Base-by-base conservation (phyloP, 1,284 basidiomycete species). In the Heterobasidion irregulare region DNA sequence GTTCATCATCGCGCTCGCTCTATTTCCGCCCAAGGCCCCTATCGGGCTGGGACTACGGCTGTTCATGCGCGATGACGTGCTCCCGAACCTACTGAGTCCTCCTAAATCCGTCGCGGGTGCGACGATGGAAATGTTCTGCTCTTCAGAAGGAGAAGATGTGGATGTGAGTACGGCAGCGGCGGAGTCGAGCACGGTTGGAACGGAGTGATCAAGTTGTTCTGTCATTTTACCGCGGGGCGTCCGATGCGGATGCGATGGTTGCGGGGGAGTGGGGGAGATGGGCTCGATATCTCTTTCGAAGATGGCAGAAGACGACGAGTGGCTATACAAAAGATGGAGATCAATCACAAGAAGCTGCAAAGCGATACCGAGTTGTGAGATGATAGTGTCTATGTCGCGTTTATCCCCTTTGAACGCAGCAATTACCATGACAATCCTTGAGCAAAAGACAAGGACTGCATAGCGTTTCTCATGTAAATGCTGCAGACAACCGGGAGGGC, bases 201-300 rank as follows among this genome's bases (percentile, higher is more conserved):
- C 87, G 18, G 78, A 75, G 55, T 83, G 79, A 52, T 89, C 86
- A 51, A 89, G 75, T 19, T 82, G 77, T 60, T 89, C 87, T 0
- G 85, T 84, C 47, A 75, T 74, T 65, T 84, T 84, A 34, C 82
- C 80, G 44, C 88, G 77, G 0, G 88, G 78, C 48, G 83, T 86
- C 41, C 83, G 79, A 65, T 90, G 88, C 0, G 87, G 84, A 65
- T 76, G 77, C 58, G 73, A 69, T 43, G 65, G 62, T 45, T 64
- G 64, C 53, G 76, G 69, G 0, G 76, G 69, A 0, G 79, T 77
- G 1, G 79, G 76, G 0, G 80, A 74, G 52, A 86, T 69, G 19
- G 84, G 81, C 62, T 90, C 88, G 59, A 91, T 89, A 65, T 91
- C 88, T 47, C 88, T 82, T 68, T 90, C 87, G 57, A 91, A 91